phyloP scores from a whole-genome alignment of 352 stramenopile genomes.

The Elongisporangium prolatum region DNA sequence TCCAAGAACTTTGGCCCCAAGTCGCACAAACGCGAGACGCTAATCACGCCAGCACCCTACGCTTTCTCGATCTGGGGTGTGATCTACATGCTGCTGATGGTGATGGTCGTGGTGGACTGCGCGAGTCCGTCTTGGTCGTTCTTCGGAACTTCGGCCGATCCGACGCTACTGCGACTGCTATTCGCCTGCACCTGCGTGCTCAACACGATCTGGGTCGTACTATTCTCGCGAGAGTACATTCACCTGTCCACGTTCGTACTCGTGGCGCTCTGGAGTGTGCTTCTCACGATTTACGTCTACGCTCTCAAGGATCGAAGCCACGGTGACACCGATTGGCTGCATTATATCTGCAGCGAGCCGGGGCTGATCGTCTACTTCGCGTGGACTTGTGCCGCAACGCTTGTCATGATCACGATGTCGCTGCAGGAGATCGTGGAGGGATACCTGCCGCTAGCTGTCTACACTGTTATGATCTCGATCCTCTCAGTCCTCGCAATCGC shows the following conservation, averaged over 20 bases:
- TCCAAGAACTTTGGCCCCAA: constrained; percentile 44
- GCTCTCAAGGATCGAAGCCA: constrained; percentile 37
- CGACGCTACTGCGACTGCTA: constrained; percentile 38
- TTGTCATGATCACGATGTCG: constrained; percentile 66
- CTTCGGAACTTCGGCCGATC: constrained; percentile 38
- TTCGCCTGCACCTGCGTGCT: constrained; percentile 48
- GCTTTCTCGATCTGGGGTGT: constrained; percentile 63
- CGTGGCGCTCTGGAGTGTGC: constrained; percentile 54
- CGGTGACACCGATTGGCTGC: constrained; percentile 33
- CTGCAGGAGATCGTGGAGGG: constrained; percentile 38
- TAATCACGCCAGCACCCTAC: constrained; percentile 45
- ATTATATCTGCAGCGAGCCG: constrained; percentile 55
- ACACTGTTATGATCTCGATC: constrained; percentile 51
- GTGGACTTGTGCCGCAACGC: constrained; percentile 61
- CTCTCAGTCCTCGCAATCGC: constrained; percentile 51
- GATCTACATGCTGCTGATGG: constrained; percentile 60
- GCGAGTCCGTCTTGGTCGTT: constrained; percentile 41
- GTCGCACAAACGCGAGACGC: constrained; percentile 43
- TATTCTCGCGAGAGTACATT: constrained; percentile 54
- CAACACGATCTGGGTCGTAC: constrained; percentile 50
- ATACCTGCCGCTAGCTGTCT: constrained; percentile 49
- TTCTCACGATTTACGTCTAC: constrained; percentile 52
- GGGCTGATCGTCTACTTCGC: constrained; percentile 66
- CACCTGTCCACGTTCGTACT: constrained; percentile 51
- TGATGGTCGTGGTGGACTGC: constrained; percentile 50